Conservation (phyloP, 164 flowering plant species). For the Amborella trichopoda region DNA sequence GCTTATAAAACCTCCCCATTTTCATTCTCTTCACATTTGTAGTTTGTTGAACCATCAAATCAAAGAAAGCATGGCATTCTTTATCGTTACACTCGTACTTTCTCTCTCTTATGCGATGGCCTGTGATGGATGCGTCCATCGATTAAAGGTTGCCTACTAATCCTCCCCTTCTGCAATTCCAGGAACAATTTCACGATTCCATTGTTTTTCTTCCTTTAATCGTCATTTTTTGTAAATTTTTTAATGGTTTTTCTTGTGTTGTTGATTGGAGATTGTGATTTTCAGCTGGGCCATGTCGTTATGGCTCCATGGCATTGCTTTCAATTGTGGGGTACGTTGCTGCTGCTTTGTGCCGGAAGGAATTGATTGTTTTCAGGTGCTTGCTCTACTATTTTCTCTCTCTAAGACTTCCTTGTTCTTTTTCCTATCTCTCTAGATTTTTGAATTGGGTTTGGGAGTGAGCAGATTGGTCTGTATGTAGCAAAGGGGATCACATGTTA, state of each 20-base stretch:
- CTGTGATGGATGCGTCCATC: constrained; percentile 76
- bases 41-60: not conserved
- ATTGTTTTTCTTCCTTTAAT: not conserved
- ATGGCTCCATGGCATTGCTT: constrained; percentile 58
- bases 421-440: no score
- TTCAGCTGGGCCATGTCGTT: constrained; percentile 93
- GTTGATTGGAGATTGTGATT: constrained; percentile 7
- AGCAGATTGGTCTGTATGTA: constrained; percentile 46
- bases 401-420: no score
- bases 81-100: constrained; percentile 21
- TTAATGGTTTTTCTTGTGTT: not conserved
- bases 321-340: constrained; percentile 52
- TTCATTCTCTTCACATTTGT: no score
- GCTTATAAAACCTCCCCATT: no score
- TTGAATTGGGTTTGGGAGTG: not conserved
- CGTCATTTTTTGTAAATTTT: constrained; percentile 4
- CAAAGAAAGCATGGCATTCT: constrained; percentile 21
- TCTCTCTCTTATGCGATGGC: constrained; percentile 39
- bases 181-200: constrained; percentile 1
- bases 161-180: constrained; percentile 36
- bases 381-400: not conserved
- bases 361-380: constrained; percentile 81
- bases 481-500: constrained; percentile 38
- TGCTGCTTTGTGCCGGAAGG: constrained; percentile 57
- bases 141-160: constrained; percentile 52